A percentile compares a stretch with the other conserved stretches of the same genome.
Conservation (phyloP, 306 rosid genomes). For the Quercus alba region DNA sequence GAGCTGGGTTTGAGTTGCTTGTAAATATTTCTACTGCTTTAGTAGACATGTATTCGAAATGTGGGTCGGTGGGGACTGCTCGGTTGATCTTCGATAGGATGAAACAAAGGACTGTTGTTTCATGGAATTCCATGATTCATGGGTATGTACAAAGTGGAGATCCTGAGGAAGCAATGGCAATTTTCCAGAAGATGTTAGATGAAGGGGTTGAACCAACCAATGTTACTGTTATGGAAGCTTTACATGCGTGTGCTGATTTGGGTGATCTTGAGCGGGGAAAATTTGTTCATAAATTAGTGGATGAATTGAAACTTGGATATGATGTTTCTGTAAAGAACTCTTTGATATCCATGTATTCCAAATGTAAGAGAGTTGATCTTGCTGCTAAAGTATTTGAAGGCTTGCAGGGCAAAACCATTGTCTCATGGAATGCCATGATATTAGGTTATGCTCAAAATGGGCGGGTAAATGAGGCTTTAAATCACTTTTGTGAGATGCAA, state of each 20-base stretch:
- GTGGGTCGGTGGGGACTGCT: conserved; percentile 53
- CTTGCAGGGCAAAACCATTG: conserved; percentile 55
- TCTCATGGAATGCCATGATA: conserved; percentile 94
- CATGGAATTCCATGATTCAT: conserved; percentile 88
- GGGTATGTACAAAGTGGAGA: conserved; percentile 71
- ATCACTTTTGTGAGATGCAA: conserved; percentile 62
- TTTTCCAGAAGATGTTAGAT: conserved; percentile 64
- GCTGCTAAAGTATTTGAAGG: conserved; percentile 60
- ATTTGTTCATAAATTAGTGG: conserved; percentile 53
- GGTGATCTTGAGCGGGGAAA: conserved; percentile 66
- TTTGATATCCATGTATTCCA: conserved; percentile 89
- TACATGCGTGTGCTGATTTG: conserved; percentile 81
- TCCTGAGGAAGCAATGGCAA: conserved; percentile 55
- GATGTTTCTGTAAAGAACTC: conserved; percentile 75
- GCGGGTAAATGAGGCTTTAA: conserved; percentile 54
- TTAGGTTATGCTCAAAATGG: conserved; percentile 88
- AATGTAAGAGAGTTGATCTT: conserved; percentile 70
- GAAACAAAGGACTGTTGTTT: conserved; percentile 62
- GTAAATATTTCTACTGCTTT: conserved; percentile 68
- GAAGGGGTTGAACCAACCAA: conserved; percentile 64
- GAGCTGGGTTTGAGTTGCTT: conserved; percentile 57
- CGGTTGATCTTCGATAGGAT: conserved; percentile 58
- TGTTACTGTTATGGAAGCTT: conserved; percentile 72
- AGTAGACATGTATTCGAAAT: conserved; percentile 81
- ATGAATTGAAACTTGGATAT: conserved; percentile 41